These are phyloP conservation scores for Melastoma candidum DNA, from an alignment of 441 rosid species.

Conservation along the genomic window DNA sequence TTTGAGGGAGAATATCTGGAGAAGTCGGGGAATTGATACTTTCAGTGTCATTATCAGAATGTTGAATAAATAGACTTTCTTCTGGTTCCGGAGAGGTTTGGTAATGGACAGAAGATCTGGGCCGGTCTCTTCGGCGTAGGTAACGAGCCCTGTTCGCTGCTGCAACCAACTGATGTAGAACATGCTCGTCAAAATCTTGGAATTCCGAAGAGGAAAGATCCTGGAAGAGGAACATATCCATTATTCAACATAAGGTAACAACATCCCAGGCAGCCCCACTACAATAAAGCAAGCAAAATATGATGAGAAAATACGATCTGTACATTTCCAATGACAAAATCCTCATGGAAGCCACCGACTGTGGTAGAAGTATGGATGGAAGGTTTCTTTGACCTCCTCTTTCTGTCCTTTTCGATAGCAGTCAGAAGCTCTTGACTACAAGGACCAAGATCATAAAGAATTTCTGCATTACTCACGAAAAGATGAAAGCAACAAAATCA, in stretches of 20 bases:
- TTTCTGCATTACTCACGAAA: not conserved
- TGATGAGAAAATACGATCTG: conserved; percentile 5
- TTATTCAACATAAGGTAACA: not conserved
- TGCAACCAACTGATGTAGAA: conserved; percentile 61
- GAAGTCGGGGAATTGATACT: conserved; percentile 16
- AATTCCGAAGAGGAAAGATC: conserved; percentile 41
- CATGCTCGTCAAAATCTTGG: conserved; percentile 50
- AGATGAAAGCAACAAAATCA: conserved; percentile 3
- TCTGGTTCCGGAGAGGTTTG: conserved; percentile 17
- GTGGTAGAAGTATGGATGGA: conserved; percentile 24
- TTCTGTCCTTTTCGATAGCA: conserved; percentile 57
- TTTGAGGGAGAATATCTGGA: conserved; percentile 15
- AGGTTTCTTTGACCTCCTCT: conserved; percentile 31
- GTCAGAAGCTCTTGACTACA: conserved; percentile 77
- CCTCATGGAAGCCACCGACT: conserved; percentile 22
- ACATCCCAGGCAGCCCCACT: conserved; percentile 2
- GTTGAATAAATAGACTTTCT: conserved; percentile 15
- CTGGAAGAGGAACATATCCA: conserved; percentile 21
- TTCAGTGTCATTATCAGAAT: conserved; percentile 19
- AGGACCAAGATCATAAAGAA: not conserved
- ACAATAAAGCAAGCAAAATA: not conserved
- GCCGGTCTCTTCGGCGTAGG: conserved; percentile 46
- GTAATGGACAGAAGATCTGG: conserved; percentile 27
- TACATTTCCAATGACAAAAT: conserved; percentile 38
- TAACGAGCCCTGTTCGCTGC: conserved; percentile 41